phyloP scores from a whole-genome alignment of 805 yeast species.

The Barnettozyma californica region DNA sequence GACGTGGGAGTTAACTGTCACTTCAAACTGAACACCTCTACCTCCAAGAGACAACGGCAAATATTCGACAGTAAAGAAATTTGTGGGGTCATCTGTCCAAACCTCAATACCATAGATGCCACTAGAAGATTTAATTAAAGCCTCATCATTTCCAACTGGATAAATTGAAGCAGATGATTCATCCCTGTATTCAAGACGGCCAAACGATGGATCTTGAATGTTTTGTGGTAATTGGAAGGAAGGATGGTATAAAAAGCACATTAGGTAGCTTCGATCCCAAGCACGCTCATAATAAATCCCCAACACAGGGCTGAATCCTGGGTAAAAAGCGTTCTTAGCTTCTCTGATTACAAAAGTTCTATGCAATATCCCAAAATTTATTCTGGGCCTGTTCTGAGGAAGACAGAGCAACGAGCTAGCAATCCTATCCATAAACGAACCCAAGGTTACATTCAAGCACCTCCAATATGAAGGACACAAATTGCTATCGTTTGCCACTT shows the following conservation, averaged over 20 bases:
- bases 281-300: slow-evolving; percentile 68
- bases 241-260: slow-evolving; percentile 78
- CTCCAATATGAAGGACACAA: slow-evolving; percentile 91
- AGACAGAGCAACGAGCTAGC: slow-evolving; percentile 92
- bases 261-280: slow-evolving; percentile 80
- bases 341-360: slow-evolving; percentile 78
- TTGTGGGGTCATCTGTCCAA: slow-evolving; percentile 39
- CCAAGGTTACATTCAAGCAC: slow-evolving; percentile 75
- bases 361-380: slow-evolving; percentile 71
- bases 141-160: slow-evolving; percentile 40
- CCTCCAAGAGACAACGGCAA: slow-evolving; percentile 55
- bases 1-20: slow-evolving; percentile 44
- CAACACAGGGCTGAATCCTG: slow-evolving; percentile 44
- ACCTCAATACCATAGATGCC: slow-evolving; percentile 78
- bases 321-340: slow-evolving; percentile 42
- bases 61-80: slow-evolving; percentile 51
- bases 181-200: slow-evolving; percentile 17
- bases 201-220: slow-evolving; percentile 38
- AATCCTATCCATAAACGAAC: slow-evolving; percentile 94
- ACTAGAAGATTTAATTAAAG: slow-evolving; percentile 45
- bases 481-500: slow-evolving; percentile 87
- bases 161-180: slow-evolving; percentile 39
- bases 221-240: slow-evolving; percentile 71
- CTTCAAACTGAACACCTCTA: slow-evolving; percentile 49
- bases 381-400: slow-evolving; percentile 71